Evolutionary conservation across 768 basidiomycete species (phyloP), one percentile per base, ranked within the genome.

Genomic region (Dentipellis sp.): DNA sequence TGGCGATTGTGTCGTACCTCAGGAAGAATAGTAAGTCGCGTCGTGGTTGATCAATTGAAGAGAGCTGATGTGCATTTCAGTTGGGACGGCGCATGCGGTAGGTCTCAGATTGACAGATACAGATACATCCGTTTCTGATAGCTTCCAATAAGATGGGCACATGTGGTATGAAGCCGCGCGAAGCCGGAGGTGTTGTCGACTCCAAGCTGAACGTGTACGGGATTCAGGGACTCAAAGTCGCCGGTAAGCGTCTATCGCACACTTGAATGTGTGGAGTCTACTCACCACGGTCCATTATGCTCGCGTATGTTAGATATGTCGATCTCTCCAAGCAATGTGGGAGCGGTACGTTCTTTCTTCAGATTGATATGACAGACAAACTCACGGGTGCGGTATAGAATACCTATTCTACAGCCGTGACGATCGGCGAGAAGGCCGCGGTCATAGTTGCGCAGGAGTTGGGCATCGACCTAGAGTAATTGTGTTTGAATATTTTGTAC

Each of bases 141-240:
- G 12, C 6, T 29, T 10, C 14, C 4, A 10, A 21, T 0, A 3
- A 11, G 42, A 8, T 11, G 23, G 83, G 83, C 39, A 86, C 83
- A 0, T 85, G 83, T 57, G 77, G 81, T 0, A 86, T 86, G 84
- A 84, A 84, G 64, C 74, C 81, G 3, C 74, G 76, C 17, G 73
- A 78, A 14, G 55, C 74, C 40, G 78, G 75, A 4, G 84, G 84
- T 14, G 85, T 86, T 4, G 81, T 88, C 8, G 82, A 88, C 62
- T 53, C 76, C 29, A 69, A 70, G n/a, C 67, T 87, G 40, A 81
- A 81, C 58, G 83, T 88, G 11, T 84, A 86, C 58, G 83, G 82
- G 0, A 73, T 80, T 1, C 59, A 70, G 58, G 75, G 75, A 29
- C 69, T 87, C 52, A 83, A 86, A 63, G 76, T 88, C 22, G 82